phyloP scores from a whole-genome alignment of 345 rosid genomes.

The Geranium rotundifolium region DNA sequence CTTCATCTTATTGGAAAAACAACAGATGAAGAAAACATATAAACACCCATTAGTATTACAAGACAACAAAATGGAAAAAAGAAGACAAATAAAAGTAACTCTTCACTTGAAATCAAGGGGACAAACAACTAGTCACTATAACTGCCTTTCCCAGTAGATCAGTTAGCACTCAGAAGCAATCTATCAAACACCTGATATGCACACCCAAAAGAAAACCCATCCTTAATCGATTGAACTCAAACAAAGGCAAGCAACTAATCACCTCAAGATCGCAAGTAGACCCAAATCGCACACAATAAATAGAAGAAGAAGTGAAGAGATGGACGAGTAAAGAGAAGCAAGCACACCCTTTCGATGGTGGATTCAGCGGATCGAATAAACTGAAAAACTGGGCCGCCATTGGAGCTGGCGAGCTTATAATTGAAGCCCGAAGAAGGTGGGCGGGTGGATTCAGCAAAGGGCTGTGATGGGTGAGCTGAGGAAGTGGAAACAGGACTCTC shows the following conservation, averaged over 20 bases:
- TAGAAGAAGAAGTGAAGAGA: neutral
- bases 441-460: conserved; percentile 20
- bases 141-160: too few relatives aligned
- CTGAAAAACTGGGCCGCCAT: conserved; percentile 22
- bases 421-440: conserved; percentile 27
- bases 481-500: conserved; percentile 8
- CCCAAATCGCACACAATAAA: neutral
- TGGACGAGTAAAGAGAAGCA: neutral
- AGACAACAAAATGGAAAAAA: too few relatives aligned
- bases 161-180: too few relatives aligned
- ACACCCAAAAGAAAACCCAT: too few relatives aligned
- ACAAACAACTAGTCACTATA: too few relatives aligned
- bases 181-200: too few relatives aligned
- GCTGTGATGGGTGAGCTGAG: conserved; percentile 17
- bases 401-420: conserved; percentile 20
- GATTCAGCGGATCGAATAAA: conserved; percentile 59
- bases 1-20: neutral
- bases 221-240: too few relatives aligned
- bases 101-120: too few relatives aligned
- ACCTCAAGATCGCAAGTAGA: too few relatives aligned
- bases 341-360: conserved; percentile 56
- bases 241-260: too few relatives aligned
- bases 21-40: neutral
- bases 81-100: too few relatives aligned
- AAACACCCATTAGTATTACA: too few relatives aligned